Base-by-base conservation (phyloP, 2,329 filamentous ascomycete genomes). In the Pseudogymnoascus sp. region DNA sequence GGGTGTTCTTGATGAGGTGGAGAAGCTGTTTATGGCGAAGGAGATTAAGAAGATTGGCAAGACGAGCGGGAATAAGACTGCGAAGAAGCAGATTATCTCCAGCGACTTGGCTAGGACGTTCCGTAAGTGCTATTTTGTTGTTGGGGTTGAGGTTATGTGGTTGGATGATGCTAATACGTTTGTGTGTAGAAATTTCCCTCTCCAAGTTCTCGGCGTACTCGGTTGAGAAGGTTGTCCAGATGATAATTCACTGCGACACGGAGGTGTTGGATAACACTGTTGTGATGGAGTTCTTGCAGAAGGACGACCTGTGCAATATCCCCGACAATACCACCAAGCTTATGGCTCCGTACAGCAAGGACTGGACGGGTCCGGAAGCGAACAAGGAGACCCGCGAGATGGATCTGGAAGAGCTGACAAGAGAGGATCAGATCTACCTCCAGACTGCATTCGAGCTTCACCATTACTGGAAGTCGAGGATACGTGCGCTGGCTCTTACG, bases 391-490 rank as follows among this genome's bases (percentile, higher is more conserved):
- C 83, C 68, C 87, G 93, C 63, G 95, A 99, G 75, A 85, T 89
- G 72, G 93, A 98, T 76, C 93, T 93, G 0, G 77, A 76, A 5
- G 95, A 99, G 73, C 85, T 99, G 62, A 97, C 93, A 2, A 83
- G 93, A 67, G 92, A 98, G 76, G 95, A 99, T 78, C 93, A 98
- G 77, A 90, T 99, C 64, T 99, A 93, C 75, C 81, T 99, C 25
- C 90, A 89, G 74, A 98, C 95, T 4, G 91, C 93, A 1, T 98
- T 90, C 72, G 95, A 99, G 75, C 80, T 98, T 68, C 92, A 96
- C 70, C 93, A 97, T 75, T 99, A 99, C 79, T 99, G 95, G 95
- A 97, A 96, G 82, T 92, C 91, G 66, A 88, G 95, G 75, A 98
- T 98, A 88, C 86, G 95, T 70, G 95, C 95, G 39, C 82, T 99